These are phyloP conservation scores for Furcasterigmium sp. DNA, from an alignment of 2,329 filamentous ascomycete genomes.

Conservation along the genomic window DNA sequence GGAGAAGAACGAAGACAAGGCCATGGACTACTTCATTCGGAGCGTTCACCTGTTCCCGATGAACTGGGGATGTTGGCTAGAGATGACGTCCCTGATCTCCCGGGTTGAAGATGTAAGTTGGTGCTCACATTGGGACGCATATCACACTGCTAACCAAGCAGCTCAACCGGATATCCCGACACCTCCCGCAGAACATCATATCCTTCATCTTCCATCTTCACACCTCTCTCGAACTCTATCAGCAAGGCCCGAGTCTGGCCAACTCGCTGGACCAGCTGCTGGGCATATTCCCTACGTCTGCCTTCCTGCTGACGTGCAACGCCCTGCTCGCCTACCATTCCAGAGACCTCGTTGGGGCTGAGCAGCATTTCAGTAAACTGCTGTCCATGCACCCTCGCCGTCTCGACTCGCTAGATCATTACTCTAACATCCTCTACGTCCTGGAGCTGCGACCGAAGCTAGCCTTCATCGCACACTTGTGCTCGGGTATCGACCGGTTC, in stretches of 20 bases:
- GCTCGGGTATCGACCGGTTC: conserved; percentile 89
- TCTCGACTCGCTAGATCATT: conserved; percentile 88
- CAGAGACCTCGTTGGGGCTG: conserved; percentile 68
- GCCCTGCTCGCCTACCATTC: conserved; percentile 87
- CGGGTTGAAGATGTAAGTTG: conserved; percentile 72
- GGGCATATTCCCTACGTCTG: conserved; percentile 77
- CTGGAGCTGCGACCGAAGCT: conserved; percentile 83
- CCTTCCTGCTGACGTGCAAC: conserved; percentile 85
- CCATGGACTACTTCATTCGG: conserved; percentile 79
- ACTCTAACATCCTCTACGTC: conserved; percentile 96
- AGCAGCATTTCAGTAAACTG: conserved; percentile 68
- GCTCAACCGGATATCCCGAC: conserved; percentile 66
- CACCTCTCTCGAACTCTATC: conserved; percentile 86
- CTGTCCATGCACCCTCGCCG: conserved; percentile 70
- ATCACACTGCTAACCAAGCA: conserved; percentile 24
- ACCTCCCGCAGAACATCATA: conserved; percentile 84
- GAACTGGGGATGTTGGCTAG: conserved; percentile 97
- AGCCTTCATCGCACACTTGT: conserved; percentile 86
- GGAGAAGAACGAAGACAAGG: conserved; percentile 82
- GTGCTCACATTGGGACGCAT: neutral
- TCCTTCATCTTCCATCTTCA: conserved; percentile 92
- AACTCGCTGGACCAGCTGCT: conserved; percentile 73
- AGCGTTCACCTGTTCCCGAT: conserved; percentile 88
- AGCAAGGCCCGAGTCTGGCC: conserved; percentile 71
- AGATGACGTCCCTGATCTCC: conserved; percentile 76